Base-by-base conservation (phyloP, 1,284 basidiomycete species). In the Pseudozyma pruni region DNA sequence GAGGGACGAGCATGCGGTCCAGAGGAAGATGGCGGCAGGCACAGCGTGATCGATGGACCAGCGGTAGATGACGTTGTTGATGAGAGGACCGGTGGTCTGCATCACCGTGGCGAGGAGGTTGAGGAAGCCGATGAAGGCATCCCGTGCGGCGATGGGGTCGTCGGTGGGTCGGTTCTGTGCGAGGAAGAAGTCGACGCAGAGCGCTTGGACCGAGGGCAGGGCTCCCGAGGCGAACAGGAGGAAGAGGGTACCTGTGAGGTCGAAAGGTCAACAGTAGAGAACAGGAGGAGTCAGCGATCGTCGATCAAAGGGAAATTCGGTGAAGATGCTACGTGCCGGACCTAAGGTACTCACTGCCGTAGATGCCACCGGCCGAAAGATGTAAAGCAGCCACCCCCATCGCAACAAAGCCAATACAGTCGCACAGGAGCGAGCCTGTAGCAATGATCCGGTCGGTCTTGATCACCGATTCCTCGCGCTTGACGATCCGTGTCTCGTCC, bases 141-240 rank as follows among this genome's bases (percentile, higher is more conserved):
- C 67, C n/a, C 67, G 39, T 20, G 51, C 67, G 10, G 52, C 56
- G 8, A 59, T 49, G 5, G 44, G 52, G 25, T 70, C 60, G 9
- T 47, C 43, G 2, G 56, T 48, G 13, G 60, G 60, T 6, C 60
- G 50, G 20, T 64, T 27, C 20, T 70, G 56, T 11, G 67, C 67
- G 4, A 58, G 52, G 52, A 70, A 70, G 33, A 52, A 51, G 41
- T 70, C 67, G 37, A 70, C 60, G 23, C 31, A 35, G 22, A 70
- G 47, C 4, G 67, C 67, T n/a, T 59, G 60, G 1, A 70, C 51
- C 2, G 67, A 42, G 7, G 60, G 52, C 8, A 52, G 3, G 6
- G 60, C 55, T 14, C 60, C 56, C 4, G 60, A 23, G 11, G 40
- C 60, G 17, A 56, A 23, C 9, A 59, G 37, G 19, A 70, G 43